Conservation (phyloP, 2,329 filamentous ascomycete genomes). For the Scolecobasidium constrictum region DNA sequence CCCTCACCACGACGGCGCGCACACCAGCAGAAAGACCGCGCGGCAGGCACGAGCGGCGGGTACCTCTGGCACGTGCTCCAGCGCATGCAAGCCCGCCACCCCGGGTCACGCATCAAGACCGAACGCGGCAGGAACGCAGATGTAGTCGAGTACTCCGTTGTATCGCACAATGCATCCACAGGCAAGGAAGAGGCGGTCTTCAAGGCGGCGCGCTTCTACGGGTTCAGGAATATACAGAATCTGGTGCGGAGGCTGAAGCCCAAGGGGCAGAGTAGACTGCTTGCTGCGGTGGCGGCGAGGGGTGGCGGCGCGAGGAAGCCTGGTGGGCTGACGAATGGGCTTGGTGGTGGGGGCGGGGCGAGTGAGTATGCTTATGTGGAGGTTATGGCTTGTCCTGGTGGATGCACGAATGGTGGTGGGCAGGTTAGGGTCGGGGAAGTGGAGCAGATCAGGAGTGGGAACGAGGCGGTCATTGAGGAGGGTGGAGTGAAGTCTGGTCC, state of each 20-base stretch:
- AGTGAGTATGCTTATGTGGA: slow-evolving; percentile 84
- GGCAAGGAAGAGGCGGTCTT: slow-evolving; percentile 47
- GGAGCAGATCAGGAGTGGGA: slow-evolving; percentile 26
- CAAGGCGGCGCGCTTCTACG: slow-evolving; percentile 84
- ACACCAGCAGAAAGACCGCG: slow-evolving; percentile 26
- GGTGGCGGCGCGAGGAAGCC: slow-evolving; percentile 46
- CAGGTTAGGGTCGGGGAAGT: slow-evolving; percentile 88
- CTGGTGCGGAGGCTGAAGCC: slow-evolving; percentile 88
- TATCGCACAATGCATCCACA: slow-evolving; percentile 32
- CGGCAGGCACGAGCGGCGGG: slow-evolving; percentile 75
- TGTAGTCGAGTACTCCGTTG: slow-evolving; percentile 73
- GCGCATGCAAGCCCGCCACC: slow-evolving; percentile 52
- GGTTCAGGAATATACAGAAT: slow-evolving; percentile 97
- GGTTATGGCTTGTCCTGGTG: slow-evolving; percentile 98
- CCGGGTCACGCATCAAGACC: slow-evolving; percentile 61
- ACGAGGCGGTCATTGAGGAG: slow-evolving; percentile 33
- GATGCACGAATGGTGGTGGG: slow-evolving; percentile 93
- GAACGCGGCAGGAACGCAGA: slow-evolving; percentile 78
- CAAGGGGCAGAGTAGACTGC: slow-evolving; percentile 63
- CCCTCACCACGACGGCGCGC: slow-evolving; percentile 34
- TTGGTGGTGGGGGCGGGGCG: slow-evolving; percentile 20
- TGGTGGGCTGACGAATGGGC: slow-evolving; percentile 34
- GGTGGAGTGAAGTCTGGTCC: slow-evolving; percentile 48
- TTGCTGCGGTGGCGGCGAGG: slow-evolving; percentile 56
- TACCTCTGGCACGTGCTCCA: slow-evolving; percentile 78